These are phyloP conservation scores for Diospyros kaki DNA, from an alignment of 148 eudicot genomes.

Conservation along the genomic window DNA sequence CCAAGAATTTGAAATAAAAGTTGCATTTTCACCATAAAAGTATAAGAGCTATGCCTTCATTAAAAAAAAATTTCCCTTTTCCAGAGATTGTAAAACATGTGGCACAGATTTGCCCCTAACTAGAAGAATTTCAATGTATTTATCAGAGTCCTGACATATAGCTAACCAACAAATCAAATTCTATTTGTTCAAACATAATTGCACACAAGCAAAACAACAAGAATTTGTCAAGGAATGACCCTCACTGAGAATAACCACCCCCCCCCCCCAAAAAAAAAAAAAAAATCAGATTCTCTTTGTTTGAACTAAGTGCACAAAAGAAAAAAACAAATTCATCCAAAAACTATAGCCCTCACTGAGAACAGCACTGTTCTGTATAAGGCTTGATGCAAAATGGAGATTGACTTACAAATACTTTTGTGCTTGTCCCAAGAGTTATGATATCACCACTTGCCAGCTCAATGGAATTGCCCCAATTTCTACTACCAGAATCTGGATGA, in stretches of 20 bases:
- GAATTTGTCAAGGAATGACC: no score
- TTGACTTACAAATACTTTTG: slow-evolving; percentile 61
- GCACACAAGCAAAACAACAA: no score
- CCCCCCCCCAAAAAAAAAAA: not conserved
- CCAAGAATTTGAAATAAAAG: not conserved
- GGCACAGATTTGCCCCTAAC: no score
- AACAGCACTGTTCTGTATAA: not conserved
- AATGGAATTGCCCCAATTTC: slow-evolving; percentile 83
- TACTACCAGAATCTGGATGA: slow-evolving; percentile 70
- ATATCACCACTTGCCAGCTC: slow-evolving; percentile 80
- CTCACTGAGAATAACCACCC: not conserved
- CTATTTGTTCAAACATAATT: no score
- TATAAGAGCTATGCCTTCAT: no score
- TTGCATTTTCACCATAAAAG: not conserved
- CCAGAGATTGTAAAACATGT: no score
- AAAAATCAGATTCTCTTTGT: not conserved
- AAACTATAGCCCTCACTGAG: not conserved
- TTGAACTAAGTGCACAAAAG: not conserved
- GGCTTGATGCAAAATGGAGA: not conserved
- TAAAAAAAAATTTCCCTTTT: no score
- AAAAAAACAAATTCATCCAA: not conserved
- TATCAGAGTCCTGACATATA: no score
- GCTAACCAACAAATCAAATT: no score
- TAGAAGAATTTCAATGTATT: no score
- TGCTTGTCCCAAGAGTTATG: slow-evolving; percentile 83